These are phyloP conservation scores for Circinella umbellata DNA, from an alignment of 371 early-diverging fungal species.

Conservation along the genomic window DNA sequence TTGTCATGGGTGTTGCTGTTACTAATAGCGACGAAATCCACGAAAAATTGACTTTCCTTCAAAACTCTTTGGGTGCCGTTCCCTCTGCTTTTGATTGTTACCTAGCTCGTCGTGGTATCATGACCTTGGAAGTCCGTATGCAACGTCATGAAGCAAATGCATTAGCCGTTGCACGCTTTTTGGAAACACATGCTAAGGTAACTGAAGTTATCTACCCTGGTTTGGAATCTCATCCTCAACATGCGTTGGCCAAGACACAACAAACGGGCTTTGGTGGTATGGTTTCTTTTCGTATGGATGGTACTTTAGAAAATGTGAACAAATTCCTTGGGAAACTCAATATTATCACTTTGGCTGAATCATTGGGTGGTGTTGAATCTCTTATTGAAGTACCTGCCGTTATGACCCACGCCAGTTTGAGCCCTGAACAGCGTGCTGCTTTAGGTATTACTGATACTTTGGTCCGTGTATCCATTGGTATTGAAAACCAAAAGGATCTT, in stretches of 20 bases:
- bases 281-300: conserved; percentile 85
- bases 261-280: conserved; percentile 87
- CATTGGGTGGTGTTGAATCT: conserved; percentile 87
- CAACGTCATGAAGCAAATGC: conserved; percentile 89
- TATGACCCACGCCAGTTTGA: conserved; percentile 89
- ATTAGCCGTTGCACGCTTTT: conserved; percentile 71
- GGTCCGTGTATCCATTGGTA: conserved; percentile 82
- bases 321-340: conserved; percentile 68
- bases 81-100: conserved; percentile 98
- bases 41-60: conserved; percentile 85
- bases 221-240: conserved; percentile 80
- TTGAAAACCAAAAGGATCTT: conserved; percentile 84
- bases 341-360: conserved; percentile 85
- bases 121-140: conserved; percentile 96
- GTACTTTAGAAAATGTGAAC: conserved; percentile 70
- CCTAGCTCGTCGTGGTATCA: conserved; percentile 93
- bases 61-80: conserved; percentile 95
- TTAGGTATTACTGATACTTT: conserved; percentile 85
- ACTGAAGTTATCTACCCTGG: conserved; percentile 88
- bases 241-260: conserved; percentile 80
- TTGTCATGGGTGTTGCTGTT: conserved; percentile 94
- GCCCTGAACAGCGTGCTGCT: conserved; percentile 73
- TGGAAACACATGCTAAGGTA: conserved; percentile 69
- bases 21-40: conserved; percentile 77
- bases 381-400: conserved; percentile 83